Evolutionary conservation across 768 basidiomycete species (phyloP), one percentile per base, ranked within the genome.

Genomic region (Tricholoma flavovirens): DNA sequence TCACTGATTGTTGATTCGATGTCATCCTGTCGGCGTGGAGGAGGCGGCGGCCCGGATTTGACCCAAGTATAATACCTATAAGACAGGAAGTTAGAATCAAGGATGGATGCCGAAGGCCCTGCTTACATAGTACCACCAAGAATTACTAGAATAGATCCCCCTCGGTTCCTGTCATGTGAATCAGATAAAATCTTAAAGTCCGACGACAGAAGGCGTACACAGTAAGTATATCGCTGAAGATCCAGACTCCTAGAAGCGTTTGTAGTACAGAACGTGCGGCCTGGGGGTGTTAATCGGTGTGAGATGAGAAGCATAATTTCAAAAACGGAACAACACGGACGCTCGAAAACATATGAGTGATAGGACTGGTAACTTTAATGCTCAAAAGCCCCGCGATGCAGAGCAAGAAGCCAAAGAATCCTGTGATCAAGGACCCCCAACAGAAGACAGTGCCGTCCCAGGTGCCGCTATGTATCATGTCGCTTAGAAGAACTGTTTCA

Each of bases 331-430:
- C 36, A n/a, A 50, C 10, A 76, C 84, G 66, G 62, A 88, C 87
- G 60, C 80, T 86, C 14, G 84, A 85, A 71, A 92, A 88, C 88
- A 90, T 92, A 67, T 91, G 90, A 1, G 88, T 90, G 53, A 93
- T 79, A 4, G 90, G 90, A 55, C 85, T 87, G 14, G 89, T 91
- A 50, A 90, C 81, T 65, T 87, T 87, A 73, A 93, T 89, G 65
- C 86, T 88, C 58, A 93, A 72, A 61, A 91, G 71, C 19, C 87
- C 88, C 1, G 90, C 88, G 38, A 93, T 71, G 60, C 87, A 89
- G 36, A 93, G 83, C 57, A 91, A 67, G 73, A 91, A 93, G 2
- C 90, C 90, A 58, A 90, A 87, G n/a, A 85, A 58, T 15, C 89
- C 89, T 19, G 88, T 90, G 48, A 87, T 74, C 46, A 83, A 59